phyloP scores from a whole-genome alignment of 2,329 filamentous ascomycete genomes.

The Exophiala mesophila region DNA sequence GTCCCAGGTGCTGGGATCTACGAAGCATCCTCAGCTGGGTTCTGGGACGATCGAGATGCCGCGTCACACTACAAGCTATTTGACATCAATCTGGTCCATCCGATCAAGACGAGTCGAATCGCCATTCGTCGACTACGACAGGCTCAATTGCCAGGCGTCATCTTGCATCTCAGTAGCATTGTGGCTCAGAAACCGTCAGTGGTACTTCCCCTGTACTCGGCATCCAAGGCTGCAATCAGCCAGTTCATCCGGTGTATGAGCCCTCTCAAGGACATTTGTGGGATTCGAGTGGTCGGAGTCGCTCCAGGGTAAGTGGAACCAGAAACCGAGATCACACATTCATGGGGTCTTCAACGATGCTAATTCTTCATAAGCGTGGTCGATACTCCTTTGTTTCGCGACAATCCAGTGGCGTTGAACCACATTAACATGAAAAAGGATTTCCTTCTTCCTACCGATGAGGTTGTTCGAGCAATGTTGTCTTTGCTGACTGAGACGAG shows the following conservation, averaged over 20 bases:
- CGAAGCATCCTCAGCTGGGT: constrained; percentile 29
- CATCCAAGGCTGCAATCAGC: constrained; percentile 46
- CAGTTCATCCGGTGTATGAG: constrained; percentile 48
- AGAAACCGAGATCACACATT: neutral
- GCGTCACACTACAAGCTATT: constrained; percentile 41
- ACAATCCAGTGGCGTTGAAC: constrained; percentile 55
- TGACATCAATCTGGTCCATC: constrained; percentile 49
- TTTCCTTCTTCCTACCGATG: constrained; percentile 54
- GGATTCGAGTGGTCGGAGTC: constrained; percentile 49
- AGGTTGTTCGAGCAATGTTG: constrained; percentile 56
- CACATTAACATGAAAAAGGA: constrained; percentile 46
- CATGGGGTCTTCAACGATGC: constrained; percentile 51
- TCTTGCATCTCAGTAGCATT: constrained; percentile 46
- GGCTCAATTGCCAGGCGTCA: constrained; percentile 31
- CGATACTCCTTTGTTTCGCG: constrained; percentile 58
- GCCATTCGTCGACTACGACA: constrained; percentile 45
- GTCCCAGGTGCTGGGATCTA: constrained; percentile 42
- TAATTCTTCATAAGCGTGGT: constrained; percentile 35
- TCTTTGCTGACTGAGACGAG: constrained; percentile 48
- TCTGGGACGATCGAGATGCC: constrained; percentile 31
- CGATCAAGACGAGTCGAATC: constrained; percentile 48
- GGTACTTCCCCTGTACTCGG: constrained; percentile 43
- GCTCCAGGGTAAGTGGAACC: constrained; percentile 2
- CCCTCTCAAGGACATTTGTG: constrained; percentile 42
- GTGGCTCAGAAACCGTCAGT: constrained; percentile 39